Conservation (phyloP, 2,329 filamentous ascomycete species). For the Amphichorda felina region DNA sequence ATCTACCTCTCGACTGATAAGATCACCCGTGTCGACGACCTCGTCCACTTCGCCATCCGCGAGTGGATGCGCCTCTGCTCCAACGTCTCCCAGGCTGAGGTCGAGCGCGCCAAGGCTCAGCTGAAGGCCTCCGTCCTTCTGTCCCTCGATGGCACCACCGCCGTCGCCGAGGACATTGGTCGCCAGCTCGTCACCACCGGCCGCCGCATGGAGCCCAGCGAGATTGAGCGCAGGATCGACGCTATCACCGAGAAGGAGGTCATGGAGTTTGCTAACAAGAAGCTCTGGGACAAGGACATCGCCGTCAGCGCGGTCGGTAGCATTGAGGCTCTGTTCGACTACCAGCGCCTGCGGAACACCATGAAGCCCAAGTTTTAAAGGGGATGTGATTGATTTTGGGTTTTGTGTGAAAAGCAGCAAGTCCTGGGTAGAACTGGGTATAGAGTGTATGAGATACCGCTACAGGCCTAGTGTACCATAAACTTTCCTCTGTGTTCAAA, state of each 20-base stretch:
- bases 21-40: slow-evolving; percentile 77
- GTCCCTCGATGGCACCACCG: slow-evolving; percentile 93
- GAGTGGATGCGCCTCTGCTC: slow-evolving; percentile 94
- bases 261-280: slow-evolving; percentile 89
- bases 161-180: slow-evolving; percentile 95
- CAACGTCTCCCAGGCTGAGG: slow-evolving; percentile 80
- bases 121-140: slow-evolving; percentile 97
- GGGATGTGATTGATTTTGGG: background rate
- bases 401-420: slow-evolving; percentile 2
- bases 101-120: slow-evolving; percentile 97
- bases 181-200: slow-evolving; percentile 97
- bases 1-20: slow-evolving; percentile 97
- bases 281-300: slow-evolving; percentile 95
- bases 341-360: slow-evolving; percentile 68
- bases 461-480: slow-evolving; percentile 43
- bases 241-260: slow-evolving; percentile 90
- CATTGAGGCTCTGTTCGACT: slow-evolving; percentile 78
- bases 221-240: slow-evolving; percentile 89
- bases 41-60: slow-evolving; percentile 94
- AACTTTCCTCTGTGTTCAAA: slow-evolving; percentile 22
- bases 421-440: slow-evolving; percentile 23
- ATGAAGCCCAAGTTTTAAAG: slow-evolving; percentile 69
- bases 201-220: slow-evolving; percentile 77
- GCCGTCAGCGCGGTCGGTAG: slow-evolving; percentile 86
- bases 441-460: slow-evolving; percentile 46